Conservation (phyloP, 495 filamentous ascomycete species). For the Talaromyces nanjingensis region DNA sequence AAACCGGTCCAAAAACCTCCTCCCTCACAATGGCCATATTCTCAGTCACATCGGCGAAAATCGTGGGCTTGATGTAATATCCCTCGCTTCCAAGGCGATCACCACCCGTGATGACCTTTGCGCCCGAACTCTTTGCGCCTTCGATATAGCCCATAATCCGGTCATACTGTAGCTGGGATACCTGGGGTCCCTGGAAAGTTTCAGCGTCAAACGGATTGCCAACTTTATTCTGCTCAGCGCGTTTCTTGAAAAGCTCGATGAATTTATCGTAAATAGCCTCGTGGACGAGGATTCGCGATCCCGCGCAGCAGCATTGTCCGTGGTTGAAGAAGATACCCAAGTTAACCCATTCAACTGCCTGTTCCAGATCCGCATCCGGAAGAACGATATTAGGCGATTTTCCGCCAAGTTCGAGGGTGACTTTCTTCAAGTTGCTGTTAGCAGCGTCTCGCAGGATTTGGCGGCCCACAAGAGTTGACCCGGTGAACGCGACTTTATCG, state of each 20-base stretch:
- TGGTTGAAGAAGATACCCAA: constrained; percentile 99
- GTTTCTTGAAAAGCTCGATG: constrained; percentile 65
- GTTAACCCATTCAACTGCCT: constrained; percentile 98
- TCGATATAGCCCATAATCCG: constrained; percentile 88
- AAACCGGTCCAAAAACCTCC: constrained; percentile 96
- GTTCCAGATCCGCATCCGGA: constrained; percentile 89
- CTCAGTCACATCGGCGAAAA: constrained; percentile 80
- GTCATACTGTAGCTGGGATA: constrained; percentile 80
- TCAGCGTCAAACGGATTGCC: constrained; percentile 73
- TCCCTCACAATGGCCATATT: constrained; percentile 98
- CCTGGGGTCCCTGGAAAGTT: constrained; percentile 89
- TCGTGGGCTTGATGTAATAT: constrained; percentile 92
- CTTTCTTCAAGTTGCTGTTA: constrained; percentile 95
- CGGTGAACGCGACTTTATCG: constrained; percentile 98
- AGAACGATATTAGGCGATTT: constrained; percentile 99
- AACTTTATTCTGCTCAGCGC: constrained; percentile 63
- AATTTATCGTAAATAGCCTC: constrained; percentile 85
- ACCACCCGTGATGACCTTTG: constrained; percentile 69
- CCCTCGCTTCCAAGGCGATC: constrained; percentile 70
- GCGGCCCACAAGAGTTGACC: constrained; percentile 84
- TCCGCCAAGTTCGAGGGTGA: constrained; percentile 92
- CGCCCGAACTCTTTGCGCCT: constrained; percentile 67
- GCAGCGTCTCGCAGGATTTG: constrained; percentile 94
- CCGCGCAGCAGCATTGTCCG: constrained; percentile 96
- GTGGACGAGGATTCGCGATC: constrained; percentile 92